A percentile compares a stretch with the other conserved stretches of the same genome.
These are phyloP conservation scores for Peronospora farinosa DNA, from an alignment of 352 stramenopile genomes.

Conservation along the genomic window DNA sequence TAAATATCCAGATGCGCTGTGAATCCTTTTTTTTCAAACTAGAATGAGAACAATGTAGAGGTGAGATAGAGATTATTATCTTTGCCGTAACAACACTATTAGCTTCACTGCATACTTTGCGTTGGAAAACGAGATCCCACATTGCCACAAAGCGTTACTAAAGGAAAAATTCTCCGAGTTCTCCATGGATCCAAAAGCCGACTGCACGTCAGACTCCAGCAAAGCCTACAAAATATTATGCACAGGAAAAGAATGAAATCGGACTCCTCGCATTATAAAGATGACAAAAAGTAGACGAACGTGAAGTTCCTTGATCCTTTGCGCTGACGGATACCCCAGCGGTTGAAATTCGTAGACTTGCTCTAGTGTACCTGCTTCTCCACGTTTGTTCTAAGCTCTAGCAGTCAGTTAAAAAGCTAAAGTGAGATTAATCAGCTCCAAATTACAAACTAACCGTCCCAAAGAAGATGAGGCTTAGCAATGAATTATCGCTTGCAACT, in stretches of 20 bases:
- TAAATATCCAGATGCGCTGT: slow-evolving; percentile 84
- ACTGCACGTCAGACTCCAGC: slow-evolving; percentile 38
- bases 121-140: slow-evolving; percentile 70
- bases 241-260: neutral
- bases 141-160: slow-evolving; percentile 82
- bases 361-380: slow-evolving; percentile 52
- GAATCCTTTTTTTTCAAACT: slow-evolving; percentile 85
- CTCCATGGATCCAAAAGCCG: slow-evolving; percentile 48
- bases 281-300: slow-evolving; percentile 2
- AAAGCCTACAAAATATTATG: slow-evolving; percentile 27
- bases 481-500: slow-evolving; percentile 70
- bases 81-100: neutral
- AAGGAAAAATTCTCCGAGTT: slow-evolving; percentile 57
- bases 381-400: slow-evolving; percentile 42
- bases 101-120: slow-evolving; percentile 44
- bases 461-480: slow-evolving; percentile 74
- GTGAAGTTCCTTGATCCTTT: slow-evolving; percentile 73
- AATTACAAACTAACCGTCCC: slow-evolving; percentile 43
- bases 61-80: slow-evolving; percentile 1
- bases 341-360: slow-evolving; percentile 72
- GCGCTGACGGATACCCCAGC: slow-evolving; percentile 61
- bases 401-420: neutral
- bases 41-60: neutral
- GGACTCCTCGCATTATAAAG: neutral
- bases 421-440: neutral